A percentile compares a stretch with the other conserved stretches of the same genome.
Evolutionary conservation across 2,329 filamentous ascomycete genomes (phyloP).

Genomic region (Claviceps sp.): DNA sequence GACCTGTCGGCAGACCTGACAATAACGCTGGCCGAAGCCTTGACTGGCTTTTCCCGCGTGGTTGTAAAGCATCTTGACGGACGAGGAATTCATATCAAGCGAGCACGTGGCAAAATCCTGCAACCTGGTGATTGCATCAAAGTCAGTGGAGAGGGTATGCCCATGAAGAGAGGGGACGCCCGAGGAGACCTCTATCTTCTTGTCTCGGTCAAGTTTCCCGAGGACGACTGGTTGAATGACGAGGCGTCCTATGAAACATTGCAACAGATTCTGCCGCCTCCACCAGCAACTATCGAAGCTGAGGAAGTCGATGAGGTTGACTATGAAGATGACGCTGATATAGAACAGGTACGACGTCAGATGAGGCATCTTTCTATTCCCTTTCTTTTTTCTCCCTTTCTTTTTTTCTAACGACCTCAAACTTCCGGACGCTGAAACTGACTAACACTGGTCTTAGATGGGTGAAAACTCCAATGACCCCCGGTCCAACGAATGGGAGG

Average conservation of each 20-base stretch:
- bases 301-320: slow-evolving; percentile 78
- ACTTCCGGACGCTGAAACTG: not conserved
- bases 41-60: slow-evolving; percentile 80
- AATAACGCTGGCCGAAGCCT: slow-evolving; percentile 68
- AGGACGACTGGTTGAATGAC: slow-evolving; percentile 67
- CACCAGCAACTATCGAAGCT: slow-evolving; percentile 45
- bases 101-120: slow-evolving; percentile 70
- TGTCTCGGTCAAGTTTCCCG: slow-evolving; percentile 78
- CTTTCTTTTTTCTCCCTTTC: not conserved
- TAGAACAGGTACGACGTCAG: slow-evolving; percentile 53
- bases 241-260: slow-evolving; percentile 59
- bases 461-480: slow-evolving; percentile 59
- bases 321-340: slow-evolving; percentile 68
- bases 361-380: not conserved
- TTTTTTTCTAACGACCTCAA: not conserved
- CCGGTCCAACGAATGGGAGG: slow-evolving; percentile 53
- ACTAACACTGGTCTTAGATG: slow-evolving; percentile 36
- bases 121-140: slow-evolving; percentile 76
- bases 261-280: slow-evolving; percentile 60
- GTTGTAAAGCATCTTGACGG: slow-evolving; percentile 90
- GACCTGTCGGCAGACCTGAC: slow-evolving; percentile 75
- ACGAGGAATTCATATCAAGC: slow-evolving; percentile 69
- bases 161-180: slow-evolving; percentile 67
- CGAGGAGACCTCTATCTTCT: slow-evolving; percentile 81
- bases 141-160: slow-evolving; percentile 86